Evolutionary conservation across 1,284 basidiomycete genomes (phyloP), one percentile per base, ranked within the genome.

Genomic region (Ceratobasidium sp.): DNA sequence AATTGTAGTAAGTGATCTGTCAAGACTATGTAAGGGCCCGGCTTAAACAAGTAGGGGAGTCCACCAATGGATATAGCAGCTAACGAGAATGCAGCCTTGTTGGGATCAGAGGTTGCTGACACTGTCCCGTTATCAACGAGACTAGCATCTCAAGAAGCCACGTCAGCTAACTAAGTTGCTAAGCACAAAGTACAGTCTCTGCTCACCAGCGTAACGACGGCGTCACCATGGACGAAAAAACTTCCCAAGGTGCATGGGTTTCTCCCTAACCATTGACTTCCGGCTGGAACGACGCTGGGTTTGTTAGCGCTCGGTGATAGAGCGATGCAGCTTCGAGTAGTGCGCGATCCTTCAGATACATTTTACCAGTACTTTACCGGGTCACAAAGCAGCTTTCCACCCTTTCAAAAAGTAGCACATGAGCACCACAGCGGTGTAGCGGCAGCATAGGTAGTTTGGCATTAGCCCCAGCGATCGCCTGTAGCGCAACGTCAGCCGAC

Each of bases 351-450:
- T 52, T 56, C 67, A 70, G 40, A 52, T 40, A 70, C 5, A 23
- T 50, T 38, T 54, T 54, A 6, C 67, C 67, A 9, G 67, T 54
- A 15, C 57, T 48, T 6, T 44, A 48, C 15, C 54, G 67, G 38
- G 67, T 54, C 33, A 42, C 20, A 52, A 33, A 70, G 54, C 67
- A 70, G 23, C 42, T 70, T n/a, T 44, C 28, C 48, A 70, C 56
- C 50, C 67, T 48, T 38, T 70, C 52, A 42, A 33, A 20, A 4
- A 70, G 28, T 9, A 70, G 50, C 38, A 42, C 28, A 42, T 56
- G 52, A 3, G 64, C 44, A 26, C 48, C 44, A 20, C 42, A 50
- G 15, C 48, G 15, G 44, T 10, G n/a, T 9, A 66, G 20, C 7
- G 20, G n/a, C 9, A 9, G 44, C n/a, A 42, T 20, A 5, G 64